Conservation (phyloP, 2,329 filamentous ascomycete species). For the Exophiala oligosperma region DNA sequence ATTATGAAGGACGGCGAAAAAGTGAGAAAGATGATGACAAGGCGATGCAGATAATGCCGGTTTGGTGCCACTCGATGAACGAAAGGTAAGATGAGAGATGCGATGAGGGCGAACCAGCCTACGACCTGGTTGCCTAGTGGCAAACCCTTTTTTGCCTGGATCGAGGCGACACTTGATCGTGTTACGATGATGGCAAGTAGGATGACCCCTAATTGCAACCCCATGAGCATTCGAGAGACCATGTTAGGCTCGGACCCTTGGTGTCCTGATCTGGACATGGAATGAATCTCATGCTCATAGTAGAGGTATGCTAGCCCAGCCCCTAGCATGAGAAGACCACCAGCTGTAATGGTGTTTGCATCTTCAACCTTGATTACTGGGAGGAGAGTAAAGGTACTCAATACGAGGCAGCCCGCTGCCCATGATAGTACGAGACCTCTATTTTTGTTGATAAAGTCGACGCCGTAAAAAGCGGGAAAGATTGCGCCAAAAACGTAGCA, state of each 20-base stretch:
- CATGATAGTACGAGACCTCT: conserved; percentile 66
- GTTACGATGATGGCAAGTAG: conserved; percentile 83
- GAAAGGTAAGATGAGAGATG: conserved; percentile 76
- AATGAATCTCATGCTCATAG: conserved; percentile 68
- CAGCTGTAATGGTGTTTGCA: conserved; percentile 70
- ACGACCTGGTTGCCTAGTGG: conserved; percentile 85
- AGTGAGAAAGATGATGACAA: conserved; percentile 85
- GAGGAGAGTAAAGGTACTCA: conserved; percentile 89
- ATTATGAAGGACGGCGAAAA: conserved; percentile 95
- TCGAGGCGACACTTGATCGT: conserved; percentile 75
- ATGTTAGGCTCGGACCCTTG: conserved; percentile 23
- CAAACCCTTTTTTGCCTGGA: conserved; percentile 82
- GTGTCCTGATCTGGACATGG: conserved; percentile 37
- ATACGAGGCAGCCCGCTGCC: conserved; percentile 72
- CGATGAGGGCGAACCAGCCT: conserved; percentile 78
- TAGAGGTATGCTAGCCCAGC: conserved; percentile 76
- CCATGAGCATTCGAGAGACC: conserved; percentile 46
- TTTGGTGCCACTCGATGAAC: conserved; percentile 79
- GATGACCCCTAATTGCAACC: conserved; percentile 65
- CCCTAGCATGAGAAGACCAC: conserved; percentile 74
- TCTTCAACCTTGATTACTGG: conserved; percentile 84
- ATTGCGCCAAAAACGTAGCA: conserved; percentile 74
- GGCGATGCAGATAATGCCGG: conserved; percentile 83
- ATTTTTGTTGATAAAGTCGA: conserved; percentile 69
- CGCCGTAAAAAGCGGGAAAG: conserved; percentile 77